phyloP scores from a whole-genome alignment of 2,329 filamentous ascomycete species.

The Microascus cirrosus region DNA sequence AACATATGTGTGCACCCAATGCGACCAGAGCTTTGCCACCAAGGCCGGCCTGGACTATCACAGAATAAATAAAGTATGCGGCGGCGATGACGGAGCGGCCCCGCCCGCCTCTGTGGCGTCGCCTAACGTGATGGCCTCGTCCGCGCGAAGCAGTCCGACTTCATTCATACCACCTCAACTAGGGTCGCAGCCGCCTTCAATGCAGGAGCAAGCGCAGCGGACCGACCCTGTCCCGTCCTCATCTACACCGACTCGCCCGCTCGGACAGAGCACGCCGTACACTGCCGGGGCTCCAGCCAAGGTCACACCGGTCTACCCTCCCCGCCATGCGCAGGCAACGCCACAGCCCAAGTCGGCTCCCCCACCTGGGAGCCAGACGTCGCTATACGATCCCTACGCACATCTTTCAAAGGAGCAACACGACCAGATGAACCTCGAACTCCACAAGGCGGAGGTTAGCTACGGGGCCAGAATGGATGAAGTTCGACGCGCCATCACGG shows the following conservation, averaged over 20 bases:
- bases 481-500: background rate
- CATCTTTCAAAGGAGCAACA: slow-evolving; percentile 25
- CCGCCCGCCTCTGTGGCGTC: background rate
- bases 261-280: too few species aligned
- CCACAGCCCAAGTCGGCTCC: background rate
- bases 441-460: slow-evolving; percentile 18
- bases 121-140: background rate
- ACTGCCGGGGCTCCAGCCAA: too few species aligned
- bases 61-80: slow-evolving; percentile 30
- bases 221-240: too few species aligned
- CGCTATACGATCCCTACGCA: slow-evolving; percentile 26
- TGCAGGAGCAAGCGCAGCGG: too few species aligned
- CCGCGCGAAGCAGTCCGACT: background rate
- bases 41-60: slow-evolving; percentile 33
- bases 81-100: slow-evolving; percentile 13
- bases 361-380: background rate
- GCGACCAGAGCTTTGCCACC: slow-evolving; percentile 30
- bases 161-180: background rate
- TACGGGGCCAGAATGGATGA: background rate
- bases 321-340: slow-evolving; percentile 5
- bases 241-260: background rate
- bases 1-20: slow-evolving; percentile 30
- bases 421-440: background rate
- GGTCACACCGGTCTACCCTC: background rate
- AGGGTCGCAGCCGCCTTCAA: background rate